Conservation (phyloP, 768 basidiomycete species). For the Dictyophora rubrovolvata region DNA sequence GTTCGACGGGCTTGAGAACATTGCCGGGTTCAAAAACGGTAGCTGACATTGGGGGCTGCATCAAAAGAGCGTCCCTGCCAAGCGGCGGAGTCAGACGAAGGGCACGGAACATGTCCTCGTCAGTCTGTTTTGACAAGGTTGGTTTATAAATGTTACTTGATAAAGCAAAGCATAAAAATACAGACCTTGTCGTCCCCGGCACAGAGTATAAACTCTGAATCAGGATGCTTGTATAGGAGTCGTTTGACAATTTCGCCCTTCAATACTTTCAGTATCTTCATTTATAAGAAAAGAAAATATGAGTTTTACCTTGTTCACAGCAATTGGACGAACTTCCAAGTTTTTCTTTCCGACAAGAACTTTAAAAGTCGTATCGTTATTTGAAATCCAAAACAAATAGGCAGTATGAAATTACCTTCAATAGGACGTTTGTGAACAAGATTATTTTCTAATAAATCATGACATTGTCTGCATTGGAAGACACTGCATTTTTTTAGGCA, state of each 20-base stretch:
- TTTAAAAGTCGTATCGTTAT: conserved; percentile 16
- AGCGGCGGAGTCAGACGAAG: conserved; percentile 49
- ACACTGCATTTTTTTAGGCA: conserved; percentile 30
- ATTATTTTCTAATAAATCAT: conserved; percentile 92
- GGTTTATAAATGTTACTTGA: not conserved
- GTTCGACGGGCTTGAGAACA: conserved; percentile 33
- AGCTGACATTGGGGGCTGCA: conserved; percentile 42
- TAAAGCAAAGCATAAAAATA: not conserved
- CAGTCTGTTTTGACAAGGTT: conserved; percentile 43
- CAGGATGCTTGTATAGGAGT: conserved; percentile 85
- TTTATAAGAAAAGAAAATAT: not conserved
- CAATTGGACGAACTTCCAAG: conserved; percentile 89
- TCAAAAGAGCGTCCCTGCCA: conserved; percentile 25
- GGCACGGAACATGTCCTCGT: conserved; percentile 99
- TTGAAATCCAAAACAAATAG: not conserved
- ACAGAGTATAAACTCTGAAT: conserved; percentile 93
- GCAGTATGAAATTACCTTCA: conserved; percentile 47
- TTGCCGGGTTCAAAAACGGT: conserved; percentile 28
- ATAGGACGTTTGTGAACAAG: conserved; percentile 88
- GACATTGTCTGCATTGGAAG: conserved; percentile 95
- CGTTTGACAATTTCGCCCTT: conserved; percentile 94
- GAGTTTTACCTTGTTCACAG: conserved; percentile 72
- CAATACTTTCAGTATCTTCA: not conserved
- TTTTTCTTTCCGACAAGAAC: conserved; percentile 98
- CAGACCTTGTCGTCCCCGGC: conserved; percentile 94